phyloP scores from a whole-genome alignment of 2,329 filamentous ascomycete genomes.

The Didymella pinodella region DNA sequence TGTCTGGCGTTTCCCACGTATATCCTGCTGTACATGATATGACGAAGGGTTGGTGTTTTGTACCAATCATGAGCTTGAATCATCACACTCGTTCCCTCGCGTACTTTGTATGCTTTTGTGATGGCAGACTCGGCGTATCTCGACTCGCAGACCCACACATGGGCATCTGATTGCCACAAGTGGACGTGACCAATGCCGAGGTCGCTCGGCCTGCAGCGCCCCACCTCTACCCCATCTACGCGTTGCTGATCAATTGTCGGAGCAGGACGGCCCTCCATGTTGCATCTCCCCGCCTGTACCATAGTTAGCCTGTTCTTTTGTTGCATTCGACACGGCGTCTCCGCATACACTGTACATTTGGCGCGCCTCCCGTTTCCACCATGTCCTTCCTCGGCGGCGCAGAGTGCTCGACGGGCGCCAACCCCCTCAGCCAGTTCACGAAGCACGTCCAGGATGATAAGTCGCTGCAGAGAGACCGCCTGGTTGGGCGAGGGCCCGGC shows the following conservation, averaged over 20 bases:
- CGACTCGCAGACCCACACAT: background rate
- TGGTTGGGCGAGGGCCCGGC: slow-evolving; percentile 77
- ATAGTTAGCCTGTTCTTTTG: slow-evolving; percentile 10
- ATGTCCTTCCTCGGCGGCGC: slow-evolving; percentile 98
- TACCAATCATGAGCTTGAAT: slow-evolving; percentile 17
- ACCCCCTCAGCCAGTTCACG: slow-evolving; percentile 95
- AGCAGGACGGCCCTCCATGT: slow-evolving; percentile 7
- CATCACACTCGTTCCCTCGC: background rate
- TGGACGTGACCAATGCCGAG: slow-evolving; percentile 17
- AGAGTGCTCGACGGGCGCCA: slow-evolving; percentile 95
- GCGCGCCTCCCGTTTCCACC: slow-evolving; percentile 31
- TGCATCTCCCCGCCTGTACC: slow-evolving; percentile 10
- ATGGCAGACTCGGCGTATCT: background rate
- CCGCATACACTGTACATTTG: slow-evolving; percentile 7
- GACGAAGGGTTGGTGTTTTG: slow-evolving; percentile 12
- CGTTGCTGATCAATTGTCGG: slow-evolving; percentile 32
- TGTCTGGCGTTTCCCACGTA: slow-evolving; percentile 39
- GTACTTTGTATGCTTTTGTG: too few species aligned
- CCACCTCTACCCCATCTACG: slow-evolving; percentile 27
- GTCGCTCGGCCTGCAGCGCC: slow-evolving; percentile 16
- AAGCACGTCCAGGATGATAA: slow-evolving; percentile 98
- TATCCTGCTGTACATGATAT: slow-evolving; percentile 32
- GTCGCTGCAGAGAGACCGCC: slow-evolving; percentile 87
- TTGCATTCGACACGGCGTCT: slow-evolving; percentile 13
- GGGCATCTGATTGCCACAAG: slow-evolving; percentile 14